Base-by-base conservation (phyloP, 352 stramenopile genomes). In the Lagenidium sp. region DNA sequence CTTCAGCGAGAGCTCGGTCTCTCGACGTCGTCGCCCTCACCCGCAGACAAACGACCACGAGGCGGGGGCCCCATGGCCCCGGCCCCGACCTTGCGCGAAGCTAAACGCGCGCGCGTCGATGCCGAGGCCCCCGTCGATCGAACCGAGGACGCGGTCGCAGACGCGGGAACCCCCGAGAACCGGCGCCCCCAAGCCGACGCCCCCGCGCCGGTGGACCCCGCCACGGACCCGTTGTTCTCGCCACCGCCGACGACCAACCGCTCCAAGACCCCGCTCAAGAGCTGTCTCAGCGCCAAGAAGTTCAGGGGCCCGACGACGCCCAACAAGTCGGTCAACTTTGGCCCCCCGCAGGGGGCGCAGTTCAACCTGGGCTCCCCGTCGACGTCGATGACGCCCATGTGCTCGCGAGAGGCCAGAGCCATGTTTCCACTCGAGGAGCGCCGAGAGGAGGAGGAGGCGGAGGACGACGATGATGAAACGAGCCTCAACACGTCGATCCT, bases 371-470 rank as follows among this genome's bases (percentile, higher is more conserved):
- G 74, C 1, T 88, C 76, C 0, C 81, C 81, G 12, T 87, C 78
- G 7, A 91, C 75, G n/a, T 89, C 78, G 2, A 91, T 94, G 78
- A 94, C 81, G 4, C 81, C 78, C 0, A 85, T 94, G 77, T 55
- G 50, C 6, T 65, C 69, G 8, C 68, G 68, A 36, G 66, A 80
- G 22, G 74, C 79, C 11, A 63, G 53, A 16, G 60, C 54, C 11
- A 74, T 85, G 53, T 94, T 84, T 47, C 78, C 79, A 0, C 54
- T 85, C 22, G 67, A 87, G 6, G 63, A 64, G 15, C 53, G 47
- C 5, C 60, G 52, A 8, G 43, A 49, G 4, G 46, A 65, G 10
- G 28, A 36, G 8, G 63, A 79, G 4, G 65, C 70, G 3, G 76
- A 87, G 22, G 81, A 93, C 19, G n/a, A n/a, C n/a, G n/a, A n/a